phyloP scores from a whole-genome alignment of 1,284 basidiomycete genomes.

The Coniferiporia sulphurascens region DNA sequence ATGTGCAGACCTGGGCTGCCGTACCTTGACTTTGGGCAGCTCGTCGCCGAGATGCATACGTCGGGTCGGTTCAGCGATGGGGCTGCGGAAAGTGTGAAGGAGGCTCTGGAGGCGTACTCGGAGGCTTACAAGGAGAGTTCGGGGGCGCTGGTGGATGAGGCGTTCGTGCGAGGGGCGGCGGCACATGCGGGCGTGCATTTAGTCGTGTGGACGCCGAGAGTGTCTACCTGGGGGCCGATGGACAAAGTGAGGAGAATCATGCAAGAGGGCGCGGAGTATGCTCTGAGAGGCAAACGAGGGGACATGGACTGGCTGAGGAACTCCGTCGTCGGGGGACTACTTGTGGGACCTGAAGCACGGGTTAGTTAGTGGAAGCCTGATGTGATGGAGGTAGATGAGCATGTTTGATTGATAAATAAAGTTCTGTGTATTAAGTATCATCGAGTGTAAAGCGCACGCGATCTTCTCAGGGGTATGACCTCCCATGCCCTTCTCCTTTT shows the following conservation, averaged over 20 bases:
- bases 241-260: constrained; percentile 43
- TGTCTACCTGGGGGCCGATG: constrained; percentile 38
- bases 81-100: constrained; percentile 27
- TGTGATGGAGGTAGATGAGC: neutral
- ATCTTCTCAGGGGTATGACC: constrained; percentile 32
- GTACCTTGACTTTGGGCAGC: constrained; percentile 54
- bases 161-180: constrained; percentile 29
- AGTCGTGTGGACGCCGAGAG: constrained; percentile 39
- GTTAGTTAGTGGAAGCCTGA: neutral
- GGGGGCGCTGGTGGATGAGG: constrained; percentile 17
- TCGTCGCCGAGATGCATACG: constrained; percentile 51
- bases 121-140: constrained; percentile 33
- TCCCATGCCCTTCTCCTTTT: constrained; percentile 36
- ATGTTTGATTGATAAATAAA: neutral
- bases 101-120: constrained; percentile 39
- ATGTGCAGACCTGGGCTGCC: constrained; percentile 44
- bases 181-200: constrained; percentile 48
- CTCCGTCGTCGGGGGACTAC: constrained; percentile 19
- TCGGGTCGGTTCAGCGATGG: constrained; percentile 40
- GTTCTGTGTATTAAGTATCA: neutral
- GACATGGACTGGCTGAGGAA: constrained; percentile 26
- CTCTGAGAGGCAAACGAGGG: constrained; percentile 35
- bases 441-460: constrained; percentile 18
- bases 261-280: constrained; percentile 39
- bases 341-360: neutral